Conservation (phyloP, 345 rosid species). For the Fremontodendron californicum region DNA sequence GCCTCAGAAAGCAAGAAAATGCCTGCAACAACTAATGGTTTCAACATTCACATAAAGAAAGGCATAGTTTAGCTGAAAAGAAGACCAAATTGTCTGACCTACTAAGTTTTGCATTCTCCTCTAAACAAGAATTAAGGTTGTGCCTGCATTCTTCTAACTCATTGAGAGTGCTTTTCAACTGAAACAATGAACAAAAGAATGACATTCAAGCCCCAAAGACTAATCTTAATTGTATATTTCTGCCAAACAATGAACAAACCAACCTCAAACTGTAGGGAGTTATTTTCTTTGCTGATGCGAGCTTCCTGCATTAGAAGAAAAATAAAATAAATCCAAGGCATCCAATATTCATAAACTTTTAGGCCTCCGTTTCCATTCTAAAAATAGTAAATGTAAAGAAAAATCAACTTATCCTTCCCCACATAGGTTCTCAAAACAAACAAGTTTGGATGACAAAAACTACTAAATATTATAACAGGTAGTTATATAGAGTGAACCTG, state of each 20-base stretch:
- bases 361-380: neutral
- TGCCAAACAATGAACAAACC: constrained; percentile 23
- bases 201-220: constrained; percentile 17
- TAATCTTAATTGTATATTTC: constrained; percentile 9
- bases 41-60: constrained; percentile 13
- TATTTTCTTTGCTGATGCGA: constrained; percentile 42
- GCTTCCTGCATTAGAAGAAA: constrained; percentile 42
- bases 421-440: neutral
- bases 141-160: constrained; percentile 74
- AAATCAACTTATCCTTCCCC: neutral
- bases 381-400: constrained; percentile 10
- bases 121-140: constrained; percentile 63
- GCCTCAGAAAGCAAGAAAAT: constrained; percentile 19
- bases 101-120: constrained; percentile 70
- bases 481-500: constrained; percentile 36
- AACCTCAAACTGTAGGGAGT: constrained; percentile 63
- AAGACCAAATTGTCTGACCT: constrained; percentile 46
- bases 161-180: constrained; percentile 52
- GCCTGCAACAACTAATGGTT: neutral
- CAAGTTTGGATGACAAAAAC: neutral
- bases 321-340: constrained; percentile 6
- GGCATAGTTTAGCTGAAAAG: constrained; percentile 16
- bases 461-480: neutral
- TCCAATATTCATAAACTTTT: neutral
- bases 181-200: constrained; percentile 25